Conservation (phyloP, 176 grass and related monocot genomes). For the Carex kokanica region DNA sequence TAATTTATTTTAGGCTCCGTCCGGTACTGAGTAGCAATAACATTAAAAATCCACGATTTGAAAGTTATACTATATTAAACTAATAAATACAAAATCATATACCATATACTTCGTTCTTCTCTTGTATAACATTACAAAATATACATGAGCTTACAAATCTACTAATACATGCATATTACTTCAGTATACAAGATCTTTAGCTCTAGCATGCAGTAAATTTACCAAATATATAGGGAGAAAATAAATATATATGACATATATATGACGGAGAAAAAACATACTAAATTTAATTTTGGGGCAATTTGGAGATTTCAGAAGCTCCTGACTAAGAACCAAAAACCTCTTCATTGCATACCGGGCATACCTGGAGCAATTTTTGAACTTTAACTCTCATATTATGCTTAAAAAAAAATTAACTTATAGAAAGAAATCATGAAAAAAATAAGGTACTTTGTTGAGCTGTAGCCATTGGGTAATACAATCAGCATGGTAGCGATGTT, state of each 20-base stretch:
- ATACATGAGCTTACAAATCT: background rate
- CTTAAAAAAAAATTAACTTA: too few species aligned
- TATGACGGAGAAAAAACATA: background rate
- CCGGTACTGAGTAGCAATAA: background rate
- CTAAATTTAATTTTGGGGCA: too few species aligned
- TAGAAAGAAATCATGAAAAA: background rate
- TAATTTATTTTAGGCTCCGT: background rate
- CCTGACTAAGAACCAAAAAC: conserved; percentile 47
- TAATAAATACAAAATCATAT: background rate
- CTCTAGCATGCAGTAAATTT: background rate
- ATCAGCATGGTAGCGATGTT: conserved; percentile 57
- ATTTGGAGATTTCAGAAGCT: background rate
- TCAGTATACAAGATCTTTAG: background rate
- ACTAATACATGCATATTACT: background rate
- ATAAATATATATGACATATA: background rate
- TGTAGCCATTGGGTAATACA: conserved; percentile 80
- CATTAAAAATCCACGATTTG: background rate
- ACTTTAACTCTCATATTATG: too few species aligned
- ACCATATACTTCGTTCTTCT: background rate
- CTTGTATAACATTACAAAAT: background rate
- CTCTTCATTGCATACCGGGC: conserved; percentile 70
- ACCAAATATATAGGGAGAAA: background rate
- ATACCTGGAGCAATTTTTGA: conserved; percentile 26
- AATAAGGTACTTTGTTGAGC: conserved; percentile 58
- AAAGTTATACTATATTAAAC: background rate